Percentiles rank a stretch among this genome's conserved stretches.
Evolutionary conservation across 2,329 filamentous ascomycete species (phyloP).

Genomic region (Biscogniauxia mediterranea): DNA sequence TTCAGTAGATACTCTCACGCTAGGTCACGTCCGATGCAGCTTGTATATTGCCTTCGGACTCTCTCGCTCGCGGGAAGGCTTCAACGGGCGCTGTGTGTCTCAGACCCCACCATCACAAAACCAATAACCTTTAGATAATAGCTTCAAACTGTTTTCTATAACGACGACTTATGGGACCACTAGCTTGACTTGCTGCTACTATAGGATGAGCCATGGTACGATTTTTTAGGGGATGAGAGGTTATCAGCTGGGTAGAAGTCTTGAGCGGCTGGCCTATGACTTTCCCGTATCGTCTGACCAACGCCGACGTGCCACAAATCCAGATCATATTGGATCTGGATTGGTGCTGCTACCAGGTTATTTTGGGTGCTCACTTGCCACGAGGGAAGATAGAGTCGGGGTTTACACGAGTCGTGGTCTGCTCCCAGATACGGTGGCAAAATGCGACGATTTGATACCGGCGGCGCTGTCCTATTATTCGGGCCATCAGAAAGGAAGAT

Average conservation of each 20-base stretch:
- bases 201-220: background rate
- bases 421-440: background rate
- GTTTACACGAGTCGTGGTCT: background rate
- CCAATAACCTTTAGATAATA: background rate
- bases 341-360: background rate
- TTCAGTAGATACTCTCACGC: background rate
- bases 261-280: background rate
- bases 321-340: background rate
- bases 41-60: background rate
- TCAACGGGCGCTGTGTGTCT: background rate
- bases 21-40: background rate
- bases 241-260: background rate
- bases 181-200: background rate
- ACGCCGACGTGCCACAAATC: background rate
- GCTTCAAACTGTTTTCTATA: background rate
- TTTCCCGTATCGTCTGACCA: background rate
- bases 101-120: background rate
- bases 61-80: background rate
- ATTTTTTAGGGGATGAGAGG: background rate
- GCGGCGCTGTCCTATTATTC: background rate
- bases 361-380: background rate
- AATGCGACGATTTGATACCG: background rate
- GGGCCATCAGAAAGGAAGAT: background rate
- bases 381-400: background rate
- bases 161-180: background rate